Conservation (phyloP, 148 eudicot genomes). For the Rheum nobile region DNA sequence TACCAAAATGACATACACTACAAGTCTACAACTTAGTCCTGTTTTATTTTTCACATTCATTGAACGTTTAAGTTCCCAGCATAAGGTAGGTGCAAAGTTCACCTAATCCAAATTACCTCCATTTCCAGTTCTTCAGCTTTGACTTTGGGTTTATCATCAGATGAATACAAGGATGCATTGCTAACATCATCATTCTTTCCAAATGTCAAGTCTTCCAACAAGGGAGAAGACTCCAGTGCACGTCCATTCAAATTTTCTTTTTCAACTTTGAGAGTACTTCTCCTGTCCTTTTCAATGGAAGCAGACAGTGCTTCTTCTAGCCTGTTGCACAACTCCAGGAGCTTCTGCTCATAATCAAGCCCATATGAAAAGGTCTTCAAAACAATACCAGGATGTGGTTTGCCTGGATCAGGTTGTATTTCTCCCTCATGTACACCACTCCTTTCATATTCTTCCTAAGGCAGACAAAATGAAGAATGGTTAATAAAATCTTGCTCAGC, state of each 20-base stretch:
- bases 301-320: conserved; percentile 18
- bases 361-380: conserved; percentile 43
- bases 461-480: conserved; percentile 6
- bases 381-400: conserved; percentile 60
- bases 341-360: conserved; percentile 37
- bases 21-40: not conserved
- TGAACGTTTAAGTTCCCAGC: not conserved
- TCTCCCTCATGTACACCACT: conserved; percentile 48
- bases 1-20: not conserved
- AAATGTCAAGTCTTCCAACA: not conserved
- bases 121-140: not conserved
- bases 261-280: not conserved
- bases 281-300: conserved; percentile 17
- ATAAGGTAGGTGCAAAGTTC: not conserved
- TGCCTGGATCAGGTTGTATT: conserved; percentile 40
- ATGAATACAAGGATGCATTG: not conserved
- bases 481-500: not conserved
- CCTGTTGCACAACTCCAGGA: conserved; percentile 33
- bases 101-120: not conserved
- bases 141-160: not conserved
- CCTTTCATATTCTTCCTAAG: conserved; percentile 72
- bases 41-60: not conserved
- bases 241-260: not conserved
- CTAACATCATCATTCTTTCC: not conserved
- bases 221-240: not conserved